Conservation (phyloP, 139 green algal species). For the Chlamydomonas sphaeroides region DNA sequence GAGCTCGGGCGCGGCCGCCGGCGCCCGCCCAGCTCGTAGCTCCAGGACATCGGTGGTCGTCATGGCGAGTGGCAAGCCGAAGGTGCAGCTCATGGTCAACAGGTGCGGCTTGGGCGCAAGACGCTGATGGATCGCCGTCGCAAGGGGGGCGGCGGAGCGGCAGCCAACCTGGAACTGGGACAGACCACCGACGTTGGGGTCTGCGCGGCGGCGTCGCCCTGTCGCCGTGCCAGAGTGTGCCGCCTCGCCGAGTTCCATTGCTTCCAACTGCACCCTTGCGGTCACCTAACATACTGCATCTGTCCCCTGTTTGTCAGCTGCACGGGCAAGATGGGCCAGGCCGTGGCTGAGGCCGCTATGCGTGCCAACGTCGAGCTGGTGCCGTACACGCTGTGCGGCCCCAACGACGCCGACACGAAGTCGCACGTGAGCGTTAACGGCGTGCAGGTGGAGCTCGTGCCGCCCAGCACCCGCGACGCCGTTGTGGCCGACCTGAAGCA, state of each 20-base stretch:
- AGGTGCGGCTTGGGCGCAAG: slow-evolving; percentile 29
- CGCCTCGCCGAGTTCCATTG: too few relatives aligned
- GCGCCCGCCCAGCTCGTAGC: background rate
- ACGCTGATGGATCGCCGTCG: too few relatives aligned
- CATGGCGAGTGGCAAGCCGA: slow-evolving; percentile 29
- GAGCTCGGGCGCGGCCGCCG: too few relatives aligned
- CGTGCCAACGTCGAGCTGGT: slow-evolving; percentile 81
- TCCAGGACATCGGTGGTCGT: slow-evolving; percentile 7
- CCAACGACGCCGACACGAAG: background rate
- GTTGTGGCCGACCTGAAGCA: slow-evolving; percentile 39
- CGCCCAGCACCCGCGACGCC: slow-evolving; percentile 32
- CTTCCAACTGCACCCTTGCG: too few relatives aligned
- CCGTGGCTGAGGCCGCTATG: slow-evolving; percentile 85
- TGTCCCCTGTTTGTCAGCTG: too few relatives aligned
- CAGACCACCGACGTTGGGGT: too few relatives aligned
- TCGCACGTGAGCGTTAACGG: slow-evolving; percentile 34
- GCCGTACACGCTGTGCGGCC: slow-evolving; percentile 84
- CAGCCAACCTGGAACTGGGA: too few relatives aligned
- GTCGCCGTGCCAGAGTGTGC: too few relatives aligned
- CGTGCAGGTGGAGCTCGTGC: slow-evolving; percentile 68
- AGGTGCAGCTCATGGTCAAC: slow-evolving; percentile 57
- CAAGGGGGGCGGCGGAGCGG: too few relatives aligned
- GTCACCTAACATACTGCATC: too few relatives aligned
- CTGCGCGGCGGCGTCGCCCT: too few relatives aligned
- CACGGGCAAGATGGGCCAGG: slow-evolving; percentile 93